phyloP scores from a whole-genome alignment of 495 filamentous ascomycete genomes.

The Lineolata rhizophorae region DNA sequence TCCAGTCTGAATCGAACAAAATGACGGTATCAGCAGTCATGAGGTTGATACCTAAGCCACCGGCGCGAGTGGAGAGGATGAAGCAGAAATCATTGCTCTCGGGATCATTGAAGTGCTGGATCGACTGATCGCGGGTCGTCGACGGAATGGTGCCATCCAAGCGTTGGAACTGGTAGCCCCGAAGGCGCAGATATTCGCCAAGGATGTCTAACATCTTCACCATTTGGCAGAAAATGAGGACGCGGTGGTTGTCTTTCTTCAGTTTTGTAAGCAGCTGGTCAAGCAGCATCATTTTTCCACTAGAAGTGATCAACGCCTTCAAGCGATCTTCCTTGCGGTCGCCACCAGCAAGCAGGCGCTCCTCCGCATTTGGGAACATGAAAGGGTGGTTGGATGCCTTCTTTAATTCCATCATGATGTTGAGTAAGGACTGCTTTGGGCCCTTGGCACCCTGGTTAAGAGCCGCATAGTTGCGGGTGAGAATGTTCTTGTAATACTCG shows the following conservation, averaged over 20 bases:
- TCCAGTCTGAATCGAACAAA: constrained; percentile 98
- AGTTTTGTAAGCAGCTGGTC: constrained; percentile 83
- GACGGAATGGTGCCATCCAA: constrained; percentile 89
- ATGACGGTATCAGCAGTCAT: constrained; percentile 98
- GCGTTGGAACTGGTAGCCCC: constrained; percentile 78
- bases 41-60: constrained; percentile 91
- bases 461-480: constrained; percentile 89
- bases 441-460: constrained; percentile 74
- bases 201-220: constrained; percentile 96
- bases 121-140: constrained; percentile 63
- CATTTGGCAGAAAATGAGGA: constrained; percentile 98
- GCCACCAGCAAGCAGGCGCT: constrained; percentile 56
- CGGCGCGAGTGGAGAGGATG: constrained; percentile 81
- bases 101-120: constrained; percentile 93
- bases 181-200: constrained; percentile 72
- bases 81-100: constrained; percentile 92
- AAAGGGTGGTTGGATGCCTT: constrained; percentile 97
- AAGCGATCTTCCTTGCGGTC: constrained; percentile 67
- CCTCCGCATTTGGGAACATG: constrained; percentile 87
- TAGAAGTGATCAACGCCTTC: constrained; percentile 78
- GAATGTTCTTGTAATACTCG: constrained; percentile 96
- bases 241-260: constrained; percentile 76
- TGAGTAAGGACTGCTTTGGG: constrained; percentile 82
- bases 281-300: constrained; percentile 97
- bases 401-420: constrained; percentile 99